Evolutionary conservation across 2,329 filamentous ascomycete species (phyloP).

Genomic region (Colletotrichum sojae): DNA sequence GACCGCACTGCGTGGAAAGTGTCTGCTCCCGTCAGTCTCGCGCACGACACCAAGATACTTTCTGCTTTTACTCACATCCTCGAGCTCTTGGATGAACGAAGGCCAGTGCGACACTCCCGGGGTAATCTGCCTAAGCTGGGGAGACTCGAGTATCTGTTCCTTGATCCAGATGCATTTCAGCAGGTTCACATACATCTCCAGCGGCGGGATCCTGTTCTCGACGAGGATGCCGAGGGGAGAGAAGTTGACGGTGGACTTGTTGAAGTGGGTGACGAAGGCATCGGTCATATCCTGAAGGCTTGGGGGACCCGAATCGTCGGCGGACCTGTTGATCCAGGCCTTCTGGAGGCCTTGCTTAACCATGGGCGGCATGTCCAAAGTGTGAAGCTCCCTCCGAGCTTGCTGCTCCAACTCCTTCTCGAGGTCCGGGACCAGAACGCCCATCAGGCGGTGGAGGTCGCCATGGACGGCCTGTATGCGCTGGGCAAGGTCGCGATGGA

Average conservation of each 20-base stretch:
- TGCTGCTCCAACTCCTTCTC: constrained; percentile 40
- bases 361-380: constrained; percentile 42
- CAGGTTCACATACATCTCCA: constrained; percentile 49
- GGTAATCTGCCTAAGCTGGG: constrained; percentile 33
- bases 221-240: constrained; percentile 45
- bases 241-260: constrained; percentile 45
- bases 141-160: constrained; percentile 34
- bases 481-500: constrained; percentile 42
- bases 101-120: constrained; percentile 51
- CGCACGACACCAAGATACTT: no score
- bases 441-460: constrained; percentile 43
- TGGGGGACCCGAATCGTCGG: constrained; percentile 2
- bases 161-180: constrained; percentile 53
- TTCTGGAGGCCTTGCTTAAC: constrained; percentile 42
- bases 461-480: constrained; percentile 37
- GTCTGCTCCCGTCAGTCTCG: constrained; percentile 41
- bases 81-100: constrained; percentile 50
- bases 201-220: constrained; percentile 42
- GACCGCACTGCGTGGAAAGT: constrained; percentile 45
- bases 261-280: constrained; percentile 50
- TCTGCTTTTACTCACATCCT: constrained; percentile 46
- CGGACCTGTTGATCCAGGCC: constrained; percentile 21
- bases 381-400: constrained; percentile 23
- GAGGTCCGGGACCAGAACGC: constrained; percentile 42
- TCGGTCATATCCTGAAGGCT: constrained; percentile 48